Evolutionary conservation across 2,329 filamentous ascomycete genomes (phyloP).

Genomic region (Fusarium coicis): DNA sequence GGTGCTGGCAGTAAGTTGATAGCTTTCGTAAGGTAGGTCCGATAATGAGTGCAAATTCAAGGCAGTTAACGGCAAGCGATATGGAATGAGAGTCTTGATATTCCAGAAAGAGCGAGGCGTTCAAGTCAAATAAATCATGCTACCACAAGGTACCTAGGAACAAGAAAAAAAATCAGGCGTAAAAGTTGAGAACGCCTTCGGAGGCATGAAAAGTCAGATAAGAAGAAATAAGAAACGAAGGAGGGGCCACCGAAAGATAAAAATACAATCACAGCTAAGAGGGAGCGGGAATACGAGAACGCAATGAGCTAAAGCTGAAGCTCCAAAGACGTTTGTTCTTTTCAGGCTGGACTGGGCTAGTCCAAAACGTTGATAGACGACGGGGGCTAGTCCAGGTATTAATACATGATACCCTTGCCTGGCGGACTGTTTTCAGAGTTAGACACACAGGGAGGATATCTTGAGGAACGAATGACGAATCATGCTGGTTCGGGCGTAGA

Average conservation of each 20-base stretch:
- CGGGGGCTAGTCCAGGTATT: slow-evolving; percentile 20
- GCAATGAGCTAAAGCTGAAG: slow-evolving; percentile 37
- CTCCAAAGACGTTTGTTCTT: slow-evolving; percentile 18
- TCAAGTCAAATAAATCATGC: background rate
- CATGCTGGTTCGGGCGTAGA: slow-evolving; percentile 6
- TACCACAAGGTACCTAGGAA: background rate
- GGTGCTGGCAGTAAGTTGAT: background rate
- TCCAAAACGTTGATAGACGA: slow-evolving; percentile 18
- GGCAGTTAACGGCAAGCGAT: slow-evolving; percentile 3
- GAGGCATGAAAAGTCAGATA: slow-evolving; percentile 4
- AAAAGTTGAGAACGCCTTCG: background rate
- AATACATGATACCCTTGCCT: slow-evolving; percentile 10
- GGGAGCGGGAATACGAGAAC: slow-evolving; percentile 31
- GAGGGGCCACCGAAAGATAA: slow-evolving; percentile 4
- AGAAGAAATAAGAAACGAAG: background rate
- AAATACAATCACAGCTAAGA: slow-evolving; percentile 1
- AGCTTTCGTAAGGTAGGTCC: background rate
- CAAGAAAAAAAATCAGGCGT: background rate
- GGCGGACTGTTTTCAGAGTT: slow-evolving; percentile 14
- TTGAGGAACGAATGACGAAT: slow-evolving; percentile 24
- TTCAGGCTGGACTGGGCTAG: slow-evolving; percentile 33
- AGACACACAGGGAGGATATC: slow-evolving; percentile 18
- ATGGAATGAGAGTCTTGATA: slow-evolving; percentile 4
- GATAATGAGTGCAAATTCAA: slow-evolving; percentile 2
- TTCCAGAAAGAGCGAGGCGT: background rate